Base-by-base conservation (phyloP, 805 yeast species). In the Tetrapisispora arboricola region DNA sequence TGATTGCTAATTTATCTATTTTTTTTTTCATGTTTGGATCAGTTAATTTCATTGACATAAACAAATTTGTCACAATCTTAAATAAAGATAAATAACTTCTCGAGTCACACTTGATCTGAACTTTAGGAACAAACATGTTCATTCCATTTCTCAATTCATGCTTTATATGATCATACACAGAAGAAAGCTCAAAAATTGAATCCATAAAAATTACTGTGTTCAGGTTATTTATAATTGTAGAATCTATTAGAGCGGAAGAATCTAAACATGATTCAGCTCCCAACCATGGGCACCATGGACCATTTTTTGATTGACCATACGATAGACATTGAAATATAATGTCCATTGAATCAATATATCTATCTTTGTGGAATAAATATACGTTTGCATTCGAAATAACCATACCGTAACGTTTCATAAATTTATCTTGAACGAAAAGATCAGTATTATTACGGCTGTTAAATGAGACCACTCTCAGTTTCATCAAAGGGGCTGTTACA, bases 241-340 rank as follows among this genome's bases (percentile, higher is more conserved):
- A 71, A 11, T 71, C 66, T 10, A 63, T 53, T 44, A 76, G 60
- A 2, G 69, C 51, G 0, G 70, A 66, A 16, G 73, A 67, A 38
- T 78, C 77, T 46, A 75, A 72, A 46, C 84, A 76, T 18, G 79
- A 66, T 51, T 85, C 94, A 36, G 75, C 57, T 1, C 88, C 86
- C 26, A 87, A 58, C 86, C 95, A 88, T 0, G 95, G 94, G 2
- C 96, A 96, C 96, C 96, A 88, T 3, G 61, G 42, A 5, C 47
- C 47, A 26, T 15, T 16, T 7, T 46, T 44, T 6, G 53, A 58
- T 2, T 83, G 72, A 1, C 95, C 92, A 60, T 85, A 87, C 2
- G 73, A 64, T 11, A 62, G 60, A 11, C 64, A 60, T 32, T 73
- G 70, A 49, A 72, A 70, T 25, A 69, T 66, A 9, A 70, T 51